Base-by-base conservation (phyloP, 2,329 filamentous ascomycete species). In the Sclerotinia subarctica region DNA sequence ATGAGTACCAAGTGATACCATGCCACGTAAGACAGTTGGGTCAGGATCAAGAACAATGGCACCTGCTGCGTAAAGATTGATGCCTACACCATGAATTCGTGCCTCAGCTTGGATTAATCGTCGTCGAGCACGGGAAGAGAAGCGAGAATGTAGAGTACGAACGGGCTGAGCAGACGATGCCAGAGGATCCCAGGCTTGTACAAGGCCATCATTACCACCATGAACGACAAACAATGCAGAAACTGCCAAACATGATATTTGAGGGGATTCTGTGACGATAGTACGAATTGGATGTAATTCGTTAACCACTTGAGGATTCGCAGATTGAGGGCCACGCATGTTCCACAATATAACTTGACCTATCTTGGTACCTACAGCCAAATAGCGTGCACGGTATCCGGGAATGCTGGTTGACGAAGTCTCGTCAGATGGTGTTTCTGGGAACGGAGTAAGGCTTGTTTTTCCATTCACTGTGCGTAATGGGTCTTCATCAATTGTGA, bases 141-240 rank as follows among this genome's bases (percentile, higher is more conserved):
- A 93, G 19, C 91, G 88, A 3, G 93, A 92, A 76, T 96, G 94
- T 66, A 99, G 83, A 0, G 93, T 98, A 51, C 93, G 88, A 64
- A 98, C 85, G 0, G 95, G 92, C 26, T 90, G 88, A 24, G 84
- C 79, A 0, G 85, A 90, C 2, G 94, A 98, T 0, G 90, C 92
- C 58, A 99, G 82, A n/a, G 91, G 92, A 80, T 99, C 95, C 95
- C 95, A 99, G 7, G 93, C 92, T 78, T 98, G 95, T 5, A 97
- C 94, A 3, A 98, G 85, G 0, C 95, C 94, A 79, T 99, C 95
- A 73, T 91, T 97, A 35, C 95, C 95, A 62, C 95, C 95, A 77
- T 97, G 92, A 8, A 98, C 91, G 21, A 99, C 80, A 76, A 96
- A 96, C 21, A 99, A 82, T 1, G 93, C 91, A 1, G 93, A 93